Evolutionary conservation across 2,329 filamentous ascomycete species (phyloP).

Genomic region (Cryphonectria japonica): DNA sequence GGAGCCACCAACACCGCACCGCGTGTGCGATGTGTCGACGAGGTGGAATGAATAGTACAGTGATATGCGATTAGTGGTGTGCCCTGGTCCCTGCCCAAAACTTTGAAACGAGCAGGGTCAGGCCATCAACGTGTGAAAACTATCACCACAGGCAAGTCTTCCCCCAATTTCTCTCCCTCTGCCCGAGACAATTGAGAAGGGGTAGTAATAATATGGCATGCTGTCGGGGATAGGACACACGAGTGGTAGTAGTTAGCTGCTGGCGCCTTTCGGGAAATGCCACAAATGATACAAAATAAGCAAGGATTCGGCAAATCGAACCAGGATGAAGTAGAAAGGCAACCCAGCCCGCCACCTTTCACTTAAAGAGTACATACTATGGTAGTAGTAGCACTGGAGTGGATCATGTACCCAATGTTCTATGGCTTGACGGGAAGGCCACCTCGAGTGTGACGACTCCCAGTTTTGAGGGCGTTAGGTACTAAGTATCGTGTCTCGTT

Average conservation of each 20-base stretch:
- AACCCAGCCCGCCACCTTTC: background rate
- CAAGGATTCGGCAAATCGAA: background rate
- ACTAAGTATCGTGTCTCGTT: no score
- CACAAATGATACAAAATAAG: background rate
- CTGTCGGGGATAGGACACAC: background rate
- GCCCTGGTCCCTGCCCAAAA: slow-evolving; percentile 6
- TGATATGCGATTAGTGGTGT: background rate
- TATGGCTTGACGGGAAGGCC: background rate
- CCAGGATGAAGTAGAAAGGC: background rate
- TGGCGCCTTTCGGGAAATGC: background rate
- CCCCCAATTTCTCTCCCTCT: background rate
- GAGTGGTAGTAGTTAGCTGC: background rate
- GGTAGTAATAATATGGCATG: background rate
- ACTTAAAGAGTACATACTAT: background rate
- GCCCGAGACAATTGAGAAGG: background rate
- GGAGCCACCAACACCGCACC: background rate
- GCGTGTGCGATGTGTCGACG: background rate
- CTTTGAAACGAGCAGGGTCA: slow-evolving; percentile 14
- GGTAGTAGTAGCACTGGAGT: background rate
- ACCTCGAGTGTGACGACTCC: background rate
- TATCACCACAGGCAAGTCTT: background rate
- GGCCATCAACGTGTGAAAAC: background rate
- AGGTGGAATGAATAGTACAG: background rate
- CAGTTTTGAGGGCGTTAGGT: background rate
- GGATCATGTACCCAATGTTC: background rate